phyloP scores from a whole-genome alignment of 1,284 basidiomycete species.

The Marasmius fiardii region DNA sequence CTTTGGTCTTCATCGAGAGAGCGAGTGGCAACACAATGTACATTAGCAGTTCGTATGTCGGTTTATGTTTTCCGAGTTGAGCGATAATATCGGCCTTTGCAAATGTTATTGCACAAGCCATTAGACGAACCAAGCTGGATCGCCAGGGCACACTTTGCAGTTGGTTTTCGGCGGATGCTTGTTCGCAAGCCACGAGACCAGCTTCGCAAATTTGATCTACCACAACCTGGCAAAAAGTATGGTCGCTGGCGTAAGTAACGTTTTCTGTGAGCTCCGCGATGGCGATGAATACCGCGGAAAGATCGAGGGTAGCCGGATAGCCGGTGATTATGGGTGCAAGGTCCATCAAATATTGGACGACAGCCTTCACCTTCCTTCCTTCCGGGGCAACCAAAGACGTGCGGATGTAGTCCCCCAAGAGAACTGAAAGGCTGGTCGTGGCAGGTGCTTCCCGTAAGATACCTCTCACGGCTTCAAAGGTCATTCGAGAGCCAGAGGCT shows the following conservation, averaged over 20 bases:
- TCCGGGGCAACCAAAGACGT: slow-evolving; percentile 43
- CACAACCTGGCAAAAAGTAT: slow-evolving; percentile 49
- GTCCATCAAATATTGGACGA: slow-evolving; percentile 51
- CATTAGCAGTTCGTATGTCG: slow-evolving; percentile 56
- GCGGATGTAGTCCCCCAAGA: slow-evolving; percentile 49
- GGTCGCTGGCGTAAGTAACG: slow-evolving; percentile 48
- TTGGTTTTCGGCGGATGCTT: slow-evolving; percentile 49
- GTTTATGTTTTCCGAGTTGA: slow-evolving; percentile 52
- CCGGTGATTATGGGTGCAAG: slow-evolving; percentile 56
- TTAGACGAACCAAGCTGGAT: slow-evolving; percentile 47
- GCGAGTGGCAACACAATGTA: slow-evolving; percentile 63
- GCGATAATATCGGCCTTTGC: slow-evolving; percentile 52
- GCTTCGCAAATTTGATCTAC: slow-evolving; percentile 57
- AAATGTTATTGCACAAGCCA: slow-evolving; percentile 52
- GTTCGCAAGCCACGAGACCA: slow-evolving; percentile 54
- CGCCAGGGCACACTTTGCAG: slow-evolving; percentile 50
- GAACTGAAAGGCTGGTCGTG: slow-evolving; percentile 37
- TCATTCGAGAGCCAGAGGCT: slow-evolving; percentile 41
- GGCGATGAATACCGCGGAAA: slow-evolving; percentile 58
- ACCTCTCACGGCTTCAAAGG: slow-evolving; percentile 56
- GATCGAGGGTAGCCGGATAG: slow-evolving; percentile 53
- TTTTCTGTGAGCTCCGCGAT: slow-evolving; percentile 47
- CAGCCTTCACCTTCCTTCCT: slow-evolving; percentile 43
- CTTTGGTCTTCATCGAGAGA: slow-evolving; percentile 49
- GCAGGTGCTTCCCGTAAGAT: slow-evolving; percentile 52